Conservation (phyloP, 805 yeast species). For the Candida golubevii region DNA sequence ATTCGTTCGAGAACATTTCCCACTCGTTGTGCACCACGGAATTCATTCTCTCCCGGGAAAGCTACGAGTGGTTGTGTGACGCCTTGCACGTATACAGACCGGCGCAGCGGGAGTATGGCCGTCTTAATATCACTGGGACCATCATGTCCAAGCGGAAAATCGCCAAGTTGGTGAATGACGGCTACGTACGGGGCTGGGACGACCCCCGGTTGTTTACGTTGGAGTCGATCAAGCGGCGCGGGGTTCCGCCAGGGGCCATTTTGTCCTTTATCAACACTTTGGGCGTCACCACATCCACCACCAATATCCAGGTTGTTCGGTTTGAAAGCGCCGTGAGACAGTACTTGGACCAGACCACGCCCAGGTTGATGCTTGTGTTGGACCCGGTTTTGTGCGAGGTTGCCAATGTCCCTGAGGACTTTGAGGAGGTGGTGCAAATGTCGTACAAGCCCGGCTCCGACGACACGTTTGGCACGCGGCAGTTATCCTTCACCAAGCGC, state of each 20-base stretch:
- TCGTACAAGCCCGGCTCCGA: conserved; percentile 85
- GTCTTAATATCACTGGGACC: conserved; percentile 92
- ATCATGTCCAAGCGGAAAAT: conserved; percentile 93
- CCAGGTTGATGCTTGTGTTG: conserved; percentile 88
- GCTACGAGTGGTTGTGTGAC: conserved; percentile 98
- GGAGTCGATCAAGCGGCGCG: conserved; percentile 93
- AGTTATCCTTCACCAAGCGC: conserved; percentile 69
- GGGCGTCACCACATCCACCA: conserved; percentile 93
- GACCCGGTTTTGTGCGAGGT: conserved; percentile 82
- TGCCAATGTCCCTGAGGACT: conserved; percentile 76
- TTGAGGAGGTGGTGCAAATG: conserved; percentile 62
- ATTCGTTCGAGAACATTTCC: conserved; percentile 92
- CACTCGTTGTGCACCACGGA: conserved; percentile 97
- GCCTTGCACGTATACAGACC: conserved; percentile 93
- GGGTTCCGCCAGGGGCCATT: conserved; percentile 98
- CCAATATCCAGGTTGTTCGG: conserved; percentile 85
- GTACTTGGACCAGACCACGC: conserved; percentile 85
- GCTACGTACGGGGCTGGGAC: conserved; percentile 92
- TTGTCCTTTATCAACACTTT: conserved; percentile 87
- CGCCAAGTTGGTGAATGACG: conserved; percentile 81
- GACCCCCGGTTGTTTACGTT: conserved; percentile 95
- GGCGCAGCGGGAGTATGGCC: conserved; percentile 97
- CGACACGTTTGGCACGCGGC: conserved; percentile 54
- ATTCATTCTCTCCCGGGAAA: conserved; percentile 85
- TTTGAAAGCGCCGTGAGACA: conserved; percentile 87